These are phyloP conservation scores for Termitomyces sp. DNA, from an alignment of 768 basidiomycete species.

Conservation along the genomic window DNA sequence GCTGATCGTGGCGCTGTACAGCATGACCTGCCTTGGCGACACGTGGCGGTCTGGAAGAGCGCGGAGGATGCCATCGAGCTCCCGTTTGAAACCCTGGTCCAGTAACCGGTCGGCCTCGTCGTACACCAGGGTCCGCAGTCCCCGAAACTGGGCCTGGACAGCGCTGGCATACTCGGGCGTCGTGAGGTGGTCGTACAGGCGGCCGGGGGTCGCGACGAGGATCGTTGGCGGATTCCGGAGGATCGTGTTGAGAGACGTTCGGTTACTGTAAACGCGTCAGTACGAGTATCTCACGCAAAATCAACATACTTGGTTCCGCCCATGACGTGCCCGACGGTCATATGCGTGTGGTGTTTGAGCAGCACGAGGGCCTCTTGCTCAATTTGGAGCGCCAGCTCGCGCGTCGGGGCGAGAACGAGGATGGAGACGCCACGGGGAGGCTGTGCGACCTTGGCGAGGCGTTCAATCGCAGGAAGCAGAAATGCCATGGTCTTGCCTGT, in stretches of 20 bases:
- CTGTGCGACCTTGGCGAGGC: slow-evolving; percentile 37
- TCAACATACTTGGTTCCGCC: slow-evolving; percentile 46
- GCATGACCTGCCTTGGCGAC: slow-evolving; percentile 58
- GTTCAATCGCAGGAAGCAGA: slow-evolving; percentile 70
- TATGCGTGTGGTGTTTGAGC: slow-evolving; percentile 28
- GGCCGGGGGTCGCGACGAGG: slow-evolving; percentile 70
- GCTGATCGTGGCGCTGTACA: slow-evolving; percentile 74
- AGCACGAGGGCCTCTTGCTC: slow-evolving; percentile 55
- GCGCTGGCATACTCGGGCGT: slow-evolving; percentile 11
- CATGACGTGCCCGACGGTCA: slow-evolving; percentile 43
- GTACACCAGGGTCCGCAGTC: slow-evolving; percentile 45
- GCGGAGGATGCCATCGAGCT: slow-evolving; percentile 57
- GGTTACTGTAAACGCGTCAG: not conserved
- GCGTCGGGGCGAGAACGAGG: slow-evolving; percentile 66
- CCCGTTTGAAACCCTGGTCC: slow-evolving; percentile 67
- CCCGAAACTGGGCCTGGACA: slow-evolving; percentile 23
- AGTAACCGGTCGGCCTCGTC: slow-evolving; percentile 75
- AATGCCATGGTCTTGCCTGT: slow-evolving; percentile 55
- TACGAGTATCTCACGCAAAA: too few species aligned
- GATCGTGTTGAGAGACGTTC: slow-evolving; percentile 14
- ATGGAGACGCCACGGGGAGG: slow-evolving; percentile 39
- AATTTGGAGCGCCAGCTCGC: slow-evolving; percentile 71
- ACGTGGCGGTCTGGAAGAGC: slow-evolving; percentile 36
- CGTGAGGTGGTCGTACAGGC: slow-evolving; percentile 65
- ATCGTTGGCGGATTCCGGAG: slow-evolving; percentile 36